phyloP scores from a whole-genome alignment of 768 basidiomycete genomes.

The Lentinula aciculospora region DNA sequence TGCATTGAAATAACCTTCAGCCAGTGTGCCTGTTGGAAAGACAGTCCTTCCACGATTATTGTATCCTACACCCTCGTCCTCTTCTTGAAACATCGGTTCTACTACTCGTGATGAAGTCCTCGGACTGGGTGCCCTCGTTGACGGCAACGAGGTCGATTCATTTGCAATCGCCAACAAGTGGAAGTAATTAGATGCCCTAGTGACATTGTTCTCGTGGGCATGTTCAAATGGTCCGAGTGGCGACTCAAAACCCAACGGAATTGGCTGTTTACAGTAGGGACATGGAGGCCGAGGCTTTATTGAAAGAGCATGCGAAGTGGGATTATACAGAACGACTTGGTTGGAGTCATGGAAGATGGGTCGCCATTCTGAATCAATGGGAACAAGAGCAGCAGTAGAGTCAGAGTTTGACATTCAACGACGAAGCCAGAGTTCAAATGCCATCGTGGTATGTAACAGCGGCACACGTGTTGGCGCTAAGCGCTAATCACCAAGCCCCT shows the following conservation, averaged over 20 bases:
- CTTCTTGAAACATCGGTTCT: slow-evolving; percentile 1
- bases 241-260: slow-evolving; percentile 40
- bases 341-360: slow-evolving; percentile 75
- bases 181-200: slow-evolving; percentile 57
- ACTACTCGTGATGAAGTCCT: not conserved
- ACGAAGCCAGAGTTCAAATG: not conserved
- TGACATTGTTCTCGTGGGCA: not conserved
- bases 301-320: slow-evolving; percentile 76
- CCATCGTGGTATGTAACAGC: not conserved
- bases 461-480: too few relatives aligned
- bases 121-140: not conserved
- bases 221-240: slow-evolving; percentile 6
- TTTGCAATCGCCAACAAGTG: slow-evolving; percentile 70
- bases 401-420: not conserved
- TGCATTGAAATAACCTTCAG: slow-evolving; percentile 87
- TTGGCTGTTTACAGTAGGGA: slow-evolving; percentile 68
- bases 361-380: slow-evolving; percentile 49
- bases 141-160: slow-evolving; percentile 31
- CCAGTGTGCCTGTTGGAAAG: slow-evolving; percentile 72
- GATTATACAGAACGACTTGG: slow-evolving; percentile 85
- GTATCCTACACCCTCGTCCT: slow-evolving; percentile 5
- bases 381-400: slow-evolving; percentile 11
- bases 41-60: slow-evolving; percentile 22
- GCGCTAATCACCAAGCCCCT: too few relatives aligned
- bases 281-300: slow-evolving; percentile 44